Evolutionary conservation across 768 basidiomycete species (phyloP).

Genomic region (Panus rudis): DNA sequence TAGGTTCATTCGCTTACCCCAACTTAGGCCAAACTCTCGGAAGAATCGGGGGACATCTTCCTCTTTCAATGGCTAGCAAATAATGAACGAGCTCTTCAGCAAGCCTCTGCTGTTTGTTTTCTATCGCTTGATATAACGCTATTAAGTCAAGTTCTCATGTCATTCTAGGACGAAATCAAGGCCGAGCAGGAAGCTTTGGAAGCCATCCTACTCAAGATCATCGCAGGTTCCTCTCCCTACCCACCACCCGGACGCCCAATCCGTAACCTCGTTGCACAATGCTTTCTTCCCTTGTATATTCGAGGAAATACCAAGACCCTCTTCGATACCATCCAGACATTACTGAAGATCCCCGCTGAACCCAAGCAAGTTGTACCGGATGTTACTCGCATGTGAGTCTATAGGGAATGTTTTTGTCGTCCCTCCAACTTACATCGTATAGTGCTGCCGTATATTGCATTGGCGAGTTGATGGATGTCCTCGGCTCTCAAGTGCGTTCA

Average conservation of each 20-base stretch:
- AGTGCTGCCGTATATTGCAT: conserved; percentile 84
- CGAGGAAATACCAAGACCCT: conserved; percentile 78
- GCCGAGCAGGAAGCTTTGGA: conserved; percentile 56
- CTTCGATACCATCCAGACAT: conserved; percentile 78
- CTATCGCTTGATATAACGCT: background rate
- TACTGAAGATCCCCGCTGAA: conserved; percentile 72
- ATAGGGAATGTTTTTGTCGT: background rate
- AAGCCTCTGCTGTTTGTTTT: conserved; percentile 39
- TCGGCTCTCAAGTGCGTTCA: conserved; percentile 70
- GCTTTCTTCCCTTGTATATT: conserved; percentile 65
- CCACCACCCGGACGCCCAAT: conserved; percentile 86
- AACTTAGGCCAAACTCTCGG: conserved; percentile 58
- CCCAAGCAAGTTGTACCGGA: conserved; percentile 60
- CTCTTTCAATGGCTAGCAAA: conserved; percentile 78
- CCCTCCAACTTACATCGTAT: background rate
- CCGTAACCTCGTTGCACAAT: conserved; percentile 72
- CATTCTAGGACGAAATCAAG: conserved; percentile 58
- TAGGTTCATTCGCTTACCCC: too few species aligned
- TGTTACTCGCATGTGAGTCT: conserved; percentile 55
- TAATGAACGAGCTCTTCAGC: conserved; percentile 50
- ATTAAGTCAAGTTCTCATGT: background rate
- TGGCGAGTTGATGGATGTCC: conserved; percentile 81
- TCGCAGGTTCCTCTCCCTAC: conserved; percentile 55
- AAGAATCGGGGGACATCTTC: conserved; percentile 76
- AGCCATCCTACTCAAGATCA: conserved; percentile 55